These are phyloP conservation scores for Fusarium goolgardi DNA, from an alignment of 2,329 filamentous ascomycete species.

Conservation along the genomic window DNA sequence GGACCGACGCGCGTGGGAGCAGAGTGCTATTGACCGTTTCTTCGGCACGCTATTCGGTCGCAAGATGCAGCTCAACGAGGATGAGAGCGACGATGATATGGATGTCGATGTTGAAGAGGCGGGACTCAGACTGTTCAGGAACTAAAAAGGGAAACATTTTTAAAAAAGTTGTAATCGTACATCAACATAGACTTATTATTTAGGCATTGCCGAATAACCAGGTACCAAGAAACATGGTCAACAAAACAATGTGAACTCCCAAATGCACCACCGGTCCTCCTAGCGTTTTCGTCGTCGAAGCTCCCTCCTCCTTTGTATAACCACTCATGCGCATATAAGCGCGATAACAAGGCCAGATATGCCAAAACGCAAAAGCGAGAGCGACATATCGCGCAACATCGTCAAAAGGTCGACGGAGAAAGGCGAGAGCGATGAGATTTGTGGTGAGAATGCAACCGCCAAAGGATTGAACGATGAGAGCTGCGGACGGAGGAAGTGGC, in stretches of 20 bases:
- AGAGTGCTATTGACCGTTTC: slow-evolving; percentile 79
- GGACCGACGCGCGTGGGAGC: slow-evolving; percentile 82
- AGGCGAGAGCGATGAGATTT: slow-evolving; percentile 56
- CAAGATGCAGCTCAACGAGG: slow-evolving; percentile 73
- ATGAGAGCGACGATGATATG: slow-evolving; percentile 63
- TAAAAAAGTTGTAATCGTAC: slow-evolving; percentile 28
- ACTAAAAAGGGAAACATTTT: slow-evolving; percentile 37
- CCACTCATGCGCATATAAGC: slow-evolving; percentile 53
- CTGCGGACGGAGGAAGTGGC: slow-evolving; percentile 53
- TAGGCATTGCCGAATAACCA: slow-evolving; percentile 32
- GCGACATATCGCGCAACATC: slow-evolving; percentile 51
- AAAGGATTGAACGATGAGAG: slow-evolving; percentile 59
- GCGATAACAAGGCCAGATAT: slow-evolving; percentile 60
- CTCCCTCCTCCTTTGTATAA: slow-evolving; percentile 17
- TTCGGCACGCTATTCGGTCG: slow-evolving; percentile 81
- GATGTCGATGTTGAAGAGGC: slow-evolving; percentile 65
- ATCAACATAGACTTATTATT: slow-evolving; percentile 20
- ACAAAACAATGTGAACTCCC: slow-evolving; percentile 54
- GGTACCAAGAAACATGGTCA: slow-evolving; percentile 51
- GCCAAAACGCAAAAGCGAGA: slow-evolving; percentile 60
- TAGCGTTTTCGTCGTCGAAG: slow-evolving; percentile 47
- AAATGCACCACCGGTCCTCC: slow-evolving; percentile 62
- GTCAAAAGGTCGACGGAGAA: slow-evolving; percentile 51
- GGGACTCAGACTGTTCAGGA: slow-evolving; percentile 65
- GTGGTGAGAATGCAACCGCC: slow-evolving; percentile 61